Conservation (phyloP, 176 grass and related monocot genomes). For the Ensete ventricosum region DNA sequence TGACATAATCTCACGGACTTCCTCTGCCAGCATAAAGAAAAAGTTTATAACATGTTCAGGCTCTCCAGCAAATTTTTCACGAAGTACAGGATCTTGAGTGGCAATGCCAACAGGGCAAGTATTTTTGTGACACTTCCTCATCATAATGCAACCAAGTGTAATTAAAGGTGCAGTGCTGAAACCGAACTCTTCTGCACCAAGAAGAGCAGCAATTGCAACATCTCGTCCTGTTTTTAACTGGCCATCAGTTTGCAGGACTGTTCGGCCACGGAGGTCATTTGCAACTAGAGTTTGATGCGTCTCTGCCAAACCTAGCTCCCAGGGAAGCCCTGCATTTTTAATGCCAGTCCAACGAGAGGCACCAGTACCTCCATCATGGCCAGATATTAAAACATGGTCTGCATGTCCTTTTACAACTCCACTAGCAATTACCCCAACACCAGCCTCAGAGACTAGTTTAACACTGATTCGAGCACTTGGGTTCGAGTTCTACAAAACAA, state of each 20-base stretch:
- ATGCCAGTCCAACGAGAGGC: constrained; percentile 98
- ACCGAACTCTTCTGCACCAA: constrained; percentile 98
- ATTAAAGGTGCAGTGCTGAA: constrained; percentile 97
- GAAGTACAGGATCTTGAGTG: constrained; percentile 93
- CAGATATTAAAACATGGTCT: constrained; percentile 93
- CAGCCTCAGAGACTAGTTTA: constrained; percentile 89
- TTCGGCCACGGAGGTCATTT: constrained; percentile 88
- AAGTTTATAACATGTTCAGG: constrained; percentile 99
- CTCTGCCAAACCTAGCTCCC: constrained; percentile 97
- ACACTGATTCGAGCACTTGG: constrained; percentile 84
- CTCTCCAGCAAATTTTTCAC: constrained; percentile 92
- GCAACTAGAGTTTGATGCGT: constrained; percentile 95
- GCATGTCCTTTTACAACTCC: constrained; percentile 98
- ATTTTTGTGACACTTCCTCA: constrained; percentile 96
- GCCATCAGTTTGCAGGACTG: constrained; percentile 89
- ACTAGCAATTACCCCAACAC: constrained; percentile 90
- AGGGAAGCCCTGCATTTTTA: constrained; percentile 98
- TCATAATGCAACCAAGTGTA: constrained; percentile 98
- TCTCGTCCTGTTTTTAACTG: constrained; percentile 97
- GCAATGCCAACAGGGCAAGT: constrained; percentile 96
- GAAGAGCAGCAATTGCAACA: constrained; percentile 87
- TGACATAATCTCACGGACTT: constrained; percentile 92
- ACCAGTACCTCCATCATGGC: constrained; percentile 92
- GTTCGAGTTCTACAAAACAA: constrained; percentile 74
- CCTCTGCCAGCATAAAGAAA: constrained; percentile 99